Percentiles rank a stretch among this genome's conserved stretches.
Conservation (phyloP, 1,284 basidiomycete genomes). For the Ustilago xerochloae region DNA sequence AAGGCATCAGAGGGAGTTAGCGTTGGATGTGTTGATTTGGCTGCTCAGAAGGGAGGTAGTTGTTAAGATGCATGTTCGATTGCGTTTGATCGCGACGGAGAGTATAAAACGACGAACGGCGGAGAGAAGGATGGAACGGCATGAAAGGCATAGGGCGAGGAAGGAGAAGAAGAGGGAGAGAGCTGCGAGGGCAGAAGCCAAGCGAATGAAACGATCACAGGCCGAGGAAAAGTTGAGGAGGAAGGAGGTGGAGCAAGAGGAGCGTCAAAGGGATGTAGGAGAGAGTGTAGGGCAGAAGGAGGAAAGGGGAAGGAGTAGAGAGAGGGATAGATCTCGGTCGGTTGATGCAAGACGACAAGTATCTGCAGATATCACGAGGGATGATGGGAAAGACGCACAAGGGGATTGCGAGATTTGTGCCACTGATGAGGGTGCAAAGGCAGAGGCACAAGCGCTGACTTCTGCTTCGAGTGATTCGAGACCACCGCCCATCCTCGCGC, state of each 20-base stretch:
- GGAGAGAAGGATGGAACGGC: constrained; percentile 23
- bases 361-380: not conserved
- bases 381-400: not conserved
- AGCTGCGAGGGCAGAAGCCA: constrained; percentile 24
- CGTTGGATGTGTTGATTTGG: constrained; percentile 89
- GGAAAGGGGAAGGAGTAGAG: constrained; percentile 38
- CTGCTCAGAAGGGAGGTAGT: constrained; percentile 87
- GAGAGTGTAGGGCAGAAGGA: constrained; percentile 4
- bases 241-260: constrained; percentile 13
- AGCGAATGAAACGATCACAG: constrained; percentile 25
- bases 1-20: constrained; percentile 70
- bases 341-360: constrained; percentile 11
- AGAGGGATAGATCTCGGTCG: constrained; percentile 31
- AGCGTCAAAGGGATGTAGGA: not conserved
- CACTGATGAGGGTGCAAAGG: not conserved
- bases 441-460: not conserved
- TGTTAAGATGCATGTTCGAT: constrained; percentile 83
- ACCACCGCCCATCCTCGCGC: constrained; percentile 12
- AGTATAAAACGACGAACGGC: constrained; percentile 75
- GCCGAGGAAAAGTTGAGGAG: constrained; percentile 27
- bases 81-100: constrained; percentile 82
- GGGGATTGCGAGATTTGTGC: not conserved
- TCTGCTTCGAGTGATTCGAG: constrained; percentile 27
- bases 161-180: constrained; percentile 29
- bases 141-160: constrained; percentile 25